A percentile compares a stretch with the other conserved stretches of the same genome.
Evolutionary conservation across 2,329 filamentous ascomycete species (phyloP).

Genomic region (Alternaria hordeiaustralica): DNA sequence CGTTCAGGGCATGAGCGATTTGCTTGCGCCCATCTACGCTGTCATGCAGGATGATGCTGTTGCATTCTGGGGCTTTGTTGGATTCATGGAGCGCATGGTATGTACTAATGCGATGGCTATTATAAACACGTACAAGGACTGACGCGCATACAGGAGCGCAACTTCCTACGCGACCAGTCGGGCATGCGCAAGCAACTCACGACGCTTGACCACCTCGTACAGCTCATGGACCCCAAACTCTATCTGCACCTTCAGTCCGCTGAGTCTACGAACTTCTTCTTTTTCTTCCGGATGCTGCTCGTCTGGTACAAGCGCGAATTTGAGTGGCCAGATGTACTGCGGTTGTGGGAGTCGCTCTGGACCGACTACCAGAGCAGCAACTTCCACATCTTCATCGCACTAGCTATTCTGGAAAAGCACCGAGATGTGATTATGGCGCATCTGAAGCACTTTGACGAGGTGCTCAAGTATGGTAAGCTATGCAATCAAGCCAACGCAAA

Average conservation of each 20-base stretch:
- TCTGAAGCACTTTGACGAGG: conserved; percentile 92
- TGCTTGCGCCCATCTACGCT: conserved; percentile 93
- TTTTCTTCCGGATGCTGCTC: conserved; percentile 98
- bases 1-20: conserved; percentile 98
- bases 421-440: conserved; percentile 96
- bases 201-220: conserved; percentile 91
- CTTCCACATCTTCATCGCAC: conserved; percentile 92
- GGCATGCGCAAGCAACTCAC: conserved; percentile 93
- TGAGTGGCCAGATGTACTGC: conserved; percentile 82
- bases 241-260: conserved; percentile 88
- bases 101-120: not conserved
- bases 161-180: conserved; percentile 93
- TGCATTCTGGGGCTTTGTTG: conserved; percentile 95
- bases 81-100: conserved; percentile 95
- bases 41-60: conserved; percentile 97
- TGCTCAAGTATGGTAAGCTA: conserved; percentile 86
- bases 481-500: too few relatives aligned
- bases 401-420: conserved; percentile 95
- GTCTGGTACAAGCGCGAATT: conserved; percentile 99
- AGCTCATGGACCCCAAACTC: conserved; percentile 94
- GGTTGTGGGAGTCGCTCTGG: conserved; percentile 93
- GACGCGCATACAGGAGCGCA: conserved; percentile 68
- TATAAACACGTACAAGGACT: not conserved
- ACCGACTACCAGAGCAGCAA: conserved; percentile 88
- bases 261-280: conserved; percentile 99